These are phyloP conservation scores for Salvia splendens DNA, from an alignment of 257 asterid genomes.

Conservation along the genomic window DNA sequence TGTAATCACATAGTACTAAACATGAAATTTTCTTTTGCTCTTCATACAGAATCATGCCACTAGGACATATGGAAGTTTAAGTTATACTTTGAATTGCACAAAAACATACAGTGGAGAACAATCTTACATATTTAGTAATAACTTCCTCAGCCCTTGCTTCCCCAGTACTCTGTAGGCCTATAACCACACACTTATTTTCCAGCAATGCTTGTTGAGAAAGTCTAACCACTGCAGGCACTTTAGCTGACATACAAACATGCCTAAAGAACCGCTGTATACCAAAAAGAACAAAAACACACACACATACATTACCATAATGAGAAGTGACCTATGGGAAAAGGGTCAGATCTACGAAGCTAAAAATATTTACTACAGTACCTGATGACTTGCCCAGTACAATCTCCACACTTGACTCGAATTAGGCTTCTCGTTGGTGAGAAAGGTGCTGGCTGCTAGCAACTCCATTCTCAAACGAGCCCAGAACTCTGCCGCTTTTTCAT, in stretches of 20 bases:
- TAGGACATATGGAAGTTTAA: conserved; percentile 20
- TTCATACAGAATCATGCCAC: conserved; percentile 17
- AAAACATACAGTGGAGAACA: conserved; percentile 26
- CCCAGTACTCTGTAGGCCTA: conserved; percentile 98
- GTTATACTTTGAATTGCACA: conserved; percentile 7
- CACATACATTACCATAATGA: conserved; percentile 17
- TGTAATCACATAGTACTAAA: not conserved
- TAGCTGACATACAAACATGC: conserved; percentile 96
- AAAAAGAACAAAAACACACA: conserved; percentile 29
- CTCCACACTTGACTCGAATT: conserved; percentile 84
- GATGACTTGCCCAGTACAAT: conserved; percentile 97
- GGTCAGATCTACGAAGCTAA: conserved; percentile 17
- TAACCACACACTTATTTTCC: conserved; percentile 79
- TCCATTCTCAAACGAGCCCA: conserved; percentile 94
- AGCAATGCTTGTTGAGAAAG: conserved; percentile 77
- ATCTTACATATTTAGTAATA: conserved; percentile 82
- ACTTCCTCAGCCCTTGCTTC: conserved; percentile 99
- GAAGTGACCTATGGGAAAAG: conserved; percentile 18
- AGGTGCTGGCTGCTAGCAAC: conserved; percentile 69
- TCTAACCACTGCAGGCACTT: conserved; percentile 91
- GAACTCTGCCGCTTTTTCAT: conserved; percentile 81
- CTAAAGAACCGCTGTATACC: conserved; percentile 88
- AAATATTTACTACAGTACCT: conserved; percentile 51
- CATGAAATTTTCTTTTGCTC: not conserved
- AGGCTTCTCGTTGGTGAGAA: conserved; percentile 59